Conservation (phyloP, 306 rosid genomes). For the Sicyos baderoa region DNA sequence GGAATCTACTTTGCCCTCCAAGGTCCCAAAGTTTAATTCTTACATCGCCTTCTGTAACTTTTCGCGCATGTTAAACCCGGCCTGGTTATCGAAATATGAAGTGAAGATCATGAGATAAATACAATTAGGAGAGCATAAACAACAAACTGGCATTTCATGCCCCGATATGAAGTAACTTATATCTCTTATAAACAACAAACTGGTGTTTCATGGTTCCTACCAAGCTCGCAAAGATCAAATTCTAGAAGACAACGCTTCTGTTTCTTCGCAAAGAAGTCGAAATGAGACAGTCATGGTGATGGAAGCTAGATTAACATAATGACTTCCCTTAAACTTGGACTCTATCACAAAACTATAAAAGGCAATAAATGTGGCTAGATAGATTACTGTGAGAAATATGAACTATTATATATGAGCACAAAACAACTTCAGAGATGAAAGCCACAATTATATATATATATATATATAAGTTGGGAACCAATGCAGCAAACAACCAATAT, state of each 20-base stretch:
- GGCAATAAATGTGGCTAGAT: background rate
- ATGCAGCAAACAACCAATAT: conserved; percentile 3
- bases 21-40: conserved; percentile 98
- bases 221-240: conserved; percentile 7
- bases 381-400: background rate
- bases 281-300: background rate
- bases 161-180: too few relatives aligned
- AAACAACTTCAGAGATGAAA: background rate
- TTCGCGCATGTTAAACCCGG: conserved; percentile 89
- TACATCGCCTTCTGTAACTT: conserved; percentile 88
- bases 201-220: background rate
- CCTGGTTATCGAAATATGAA: conserved; percentile 35
- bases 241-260: background rate
- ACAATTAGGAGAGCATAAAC: background rate
- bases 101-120: background rate
- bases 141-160: too few relatives aligned
- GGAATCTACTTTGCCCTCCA: conserved; percentile 92
- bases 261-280: background rate
- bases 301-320: background rate
- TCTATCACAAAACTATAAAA: background rate
- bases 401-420: background rate
- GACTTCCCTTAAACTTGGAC: background rate
- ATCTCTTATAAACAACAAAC: too few relatives aligned
- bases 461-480: background rate
- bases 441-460: background rate